Percentiles rank a stretch among this genome's conserved stretches.
These are phyloP conservation scores for Podaxis carcinomalis DNA, from an alignment of 768 basidiomycete species.

Conservation along the genomic window DNA sequence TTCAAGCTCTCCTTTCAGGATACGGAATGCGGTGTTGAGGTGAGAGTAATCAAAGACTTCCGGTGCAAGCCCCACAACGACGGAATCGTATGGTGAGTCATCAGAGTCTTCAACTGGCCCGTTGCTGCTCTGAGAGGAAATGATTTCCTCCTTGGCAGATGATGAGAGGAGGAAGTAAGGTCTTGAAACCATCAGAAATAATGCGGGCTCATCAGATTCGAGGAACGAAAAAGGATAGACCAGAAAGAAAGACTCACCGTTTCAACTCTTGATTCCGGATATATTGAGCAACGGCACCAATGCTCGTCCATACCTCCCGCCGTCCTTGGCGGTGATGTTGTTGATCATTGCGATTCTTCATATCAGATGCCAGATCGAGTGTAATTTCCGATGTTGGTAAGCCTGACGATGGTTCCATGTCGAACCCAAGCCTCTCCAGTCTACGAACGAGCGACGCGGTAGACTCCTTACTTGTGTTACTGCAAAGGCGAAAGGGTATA, in stretches of 20 bases:
- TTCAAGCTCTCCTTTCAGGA: constrained; percentile 43
- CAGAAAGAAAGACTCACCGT: constrained; percentile 27
- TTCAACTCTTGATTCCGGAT: constrained; percentile 36
- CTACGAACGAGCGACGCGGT: constrained; percentile 35
- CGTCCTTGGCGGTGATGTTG: constrained; percentile 7
- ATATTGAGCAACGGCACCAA: constrained; percentile 50
- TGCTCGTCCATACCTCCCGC: constrained; percentile 58
- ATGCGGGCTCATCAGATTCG: not conserved
- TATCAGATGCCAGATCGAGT: not conserved
- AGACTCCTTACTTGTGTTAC: constrained; percentile 69
- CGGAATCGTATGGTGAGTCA: constrained; percentile 42
- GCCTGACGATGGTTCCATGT: constrained; percentile 21
- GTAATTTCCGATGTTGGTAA: not conserved
- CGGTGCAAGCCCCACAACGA: constrained; percentile 63
- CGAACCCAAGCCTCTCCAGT: constrained; percentile 47
- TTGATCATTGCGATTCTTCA: not conserved
- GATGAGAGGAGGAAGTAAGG: constrained; percentile 55
- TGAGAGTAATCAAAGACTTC: constrained; percentile 43
- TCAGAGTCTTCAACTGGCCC: not conserved
- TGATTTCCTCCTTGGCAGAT: constrained; percentile 41
- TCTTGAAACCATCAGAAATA: constrained; percentile 22
- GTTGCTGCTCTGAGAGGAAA: constrained; percentile 3
- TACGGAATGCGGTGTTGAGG: constrained; percentile 64
- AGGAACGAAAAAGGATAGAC: too few relatives aligned
- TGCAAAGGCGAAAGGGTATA: constrained; percentile 53